A percentile compares a stretch with the other conserved stretches of the same genome.
phyloP scores from a whole-genome alignment of 495 filamentous ascomycete species.

The Poronia punctata region DNA sequence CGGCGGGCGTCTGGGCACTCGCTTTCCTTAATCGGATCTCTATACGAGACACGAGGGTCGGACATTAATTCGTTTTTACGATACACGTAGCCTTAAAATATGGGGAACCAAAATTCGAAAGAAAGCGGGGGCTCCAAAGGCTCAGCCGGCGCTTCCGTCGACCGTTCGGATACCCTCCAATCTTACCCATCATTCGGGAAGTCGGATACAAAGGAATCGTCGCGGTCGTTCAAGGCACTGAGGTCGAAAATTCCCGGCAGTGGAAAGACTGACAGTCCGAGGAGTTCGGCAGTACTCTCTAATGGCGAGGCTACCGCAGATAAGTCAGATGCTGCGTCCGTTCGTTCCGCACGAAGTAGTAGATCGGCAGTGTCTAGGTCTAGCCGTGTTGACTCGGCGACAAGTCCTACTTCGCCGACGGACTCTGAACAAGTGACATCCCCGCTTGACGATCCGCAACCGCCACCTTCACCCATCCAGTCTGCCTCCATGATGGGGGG shows the following conservation, averaged over 20 bases:
- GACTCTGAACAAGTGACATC: conserved; percentile 27
- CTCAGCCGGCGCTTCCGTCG: conserved; percentile 28
- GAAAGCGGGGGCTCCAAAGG: conserved; percentile 43
- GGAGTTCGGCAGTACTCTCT: conserved; percentile 60
- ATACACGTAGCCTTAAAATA: conserved; percentile 33
- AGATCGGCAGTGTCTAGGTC: conserved; percentile 40
- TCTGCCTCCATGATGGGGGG: conserved; percentile 61
- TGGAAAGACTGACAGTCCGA: conserved; percentile 68
- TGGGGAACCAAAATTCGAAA: conserved; percentile 94
- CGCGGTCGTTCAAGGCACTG: conserved; percentile 77
- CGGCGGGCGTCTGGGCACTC: conserved; percentile 36
- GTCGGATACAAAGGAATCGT: conserved; percentile 91
- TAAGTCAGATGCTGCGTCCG: conserved; percentile 67
- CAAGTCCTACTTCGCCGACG: conserved; percentile 32
- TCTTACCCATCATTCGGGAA: conserved; percentile 88
- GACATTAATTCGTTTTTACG: conserved; percentile 1
- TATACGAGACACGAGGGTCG: conserved; percentile 11
- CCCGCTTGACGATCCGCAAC: conserved; percentile 50
- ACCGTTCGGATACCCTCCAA: conserved; percentile 44
- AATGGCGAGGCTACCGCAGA: conserved; percentile 52
- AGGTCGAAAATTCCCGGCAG: conserved; percentile 53
- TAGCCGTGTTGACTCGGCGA: conserved; percentile 29
- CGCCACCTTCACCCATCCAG: conserved; percentile 84
- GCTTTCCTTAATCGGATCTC: conserved; percentile 12
- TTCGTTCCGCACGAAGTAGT: conserved; percentile 57